Base-by-base conservation (phyloP, 495 filamentous ascomycete species). In the Copromyces sp. region DNA sequence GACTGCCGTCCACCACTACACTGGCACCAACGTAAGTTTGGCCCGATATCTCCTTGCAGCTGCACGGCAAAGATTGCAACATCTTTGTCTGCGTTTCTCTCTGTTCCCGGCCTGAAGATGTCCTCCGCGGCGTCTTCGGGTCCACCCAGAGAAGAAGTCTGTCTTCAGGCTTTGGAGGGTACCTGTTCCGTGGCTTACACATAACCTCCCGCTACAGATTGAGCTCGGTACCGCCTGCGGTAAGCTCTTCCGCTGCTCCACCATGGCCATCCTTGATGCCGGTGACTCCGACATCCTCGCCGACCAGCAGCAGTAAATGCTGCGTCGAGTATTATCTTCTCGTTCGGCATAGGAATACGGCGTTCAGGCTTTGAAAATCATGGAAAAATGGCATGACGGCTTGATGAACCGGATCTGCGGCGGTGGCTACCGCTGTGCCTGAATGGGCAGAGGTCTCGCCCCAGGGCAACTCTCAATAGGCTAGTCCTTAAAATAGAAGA, bases 241-340 rank as follows among this genome's bases (percentile, higher is more conserved):
- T 41, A 82, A 82, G 78, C 78, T 82, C 76, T 82, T 81, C 88
- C 84, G 90, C 72, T 97, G 94, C 88, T 92, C 91, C 70, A 96
- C 94, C 80, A 96, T 98, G 93, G 90, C 94, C 73, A 90, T 98
- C 82, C 84, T 98, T 59, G 94, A 98, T 85, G 94, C 93, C 83
- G 95, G 95, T 91, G 95, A 98, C 89, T 95, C 92, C 71, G 95
- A 99, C 86, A 98, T 98, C 83, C 88, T 99, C 77, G 88, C 83
- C 84, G 88, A 91, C 78, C 86, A 87, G 80, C 83, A 87, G 77
- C 83, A 87, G 77, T 92, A 90, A 79, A 72, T 72, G 72, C 77
- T 69, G 45, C 73, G 70, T 75, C 35, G 71, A 78, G 77, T 68
- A 68, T 61, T 72, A 71, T 45, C 73, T 71, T 24, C 39, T 73